Base-by-base conservation (phyloP, 163 green algal genomes). In the Scenedesmus sp. region DNA sequence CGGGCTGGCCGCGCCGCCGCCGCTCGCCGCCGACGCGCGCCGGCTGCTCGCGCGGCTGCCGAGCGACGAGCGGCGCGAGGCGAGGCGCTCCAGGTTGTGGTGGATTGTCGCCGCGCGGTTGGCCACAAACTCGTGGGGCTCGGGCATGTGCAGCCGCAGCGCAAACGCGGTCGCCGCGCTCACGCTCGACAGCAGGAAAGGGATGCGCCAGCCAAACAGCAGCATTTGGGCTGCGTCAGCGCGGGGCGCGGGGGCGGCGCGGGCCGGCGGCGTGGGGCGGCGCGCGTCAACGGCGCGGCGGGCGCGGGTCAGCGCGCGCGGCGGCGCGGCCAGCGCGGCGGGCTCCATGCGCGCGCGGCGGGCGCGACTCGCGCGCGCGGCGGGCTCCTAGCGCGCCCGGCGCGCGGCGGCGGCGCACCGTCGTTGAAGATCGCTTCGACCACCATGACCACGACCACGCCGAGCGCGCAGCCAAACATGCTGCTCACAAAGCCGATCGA, bases 61-160 rank as follows among this genome's bases (percentile, higher is more conserved):
- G 39, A 47, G 39, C 17, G 51, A 76, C 10, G 51, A 15, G 7
- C 33, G 26, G 2, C n/a, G 9, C 1, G 48, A 64, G 4, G 34
- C 51, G 0, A 76, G 53, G 22, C 48, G 17, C 67, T 66, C 10
- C 22, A 66, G 17, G 51, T 64, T 64, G 33, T 57, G 31, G 0
- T 64, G 51, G 20, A 76, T 65, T 2, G 44, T 22, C 4, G 42
- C 29, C 3, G 39, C 22, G 5, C 51, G 51, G 6, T 76, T n/a
- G 2, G 42, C 60, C 24, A 69, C 33, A 29, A 75, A 75, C 56
- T 78, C 70, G 17, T 58, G 34, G 14, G 70, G 70, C 39, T 78
- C 70, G 13, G 62, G 62, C 71, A 80, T 71, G 45, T 80, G 58
- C 58, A 71, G 54, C 5, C 71, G 47, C 71, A 80, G 11, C 22